Base-by-base conservation (phyloP, 2,329 filamentous ascomycete genomes). In the Apiospora hydei region DNA sequence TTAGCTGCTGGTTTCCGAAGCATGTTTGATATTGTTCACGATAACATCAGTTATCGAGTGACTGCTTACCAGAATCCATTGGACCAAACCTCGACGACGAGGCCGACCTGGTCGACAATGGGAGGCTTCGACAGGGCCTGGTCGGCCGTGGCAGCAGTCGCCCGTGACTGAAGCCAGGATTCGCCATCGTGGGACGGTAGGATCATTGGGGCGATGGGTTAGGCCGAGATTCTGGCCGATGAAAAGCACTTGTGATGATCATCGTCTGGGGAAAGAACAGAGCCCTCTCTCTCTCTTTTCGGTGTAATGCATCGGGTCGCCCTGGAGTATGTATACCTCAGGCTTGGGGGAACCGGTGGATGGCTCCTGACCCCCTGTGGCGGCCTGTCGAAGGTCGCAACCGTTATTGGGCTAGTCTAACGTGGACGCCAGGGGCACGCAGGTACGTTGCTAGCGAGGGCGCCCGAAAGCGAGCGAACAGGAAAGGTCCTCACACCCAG, bases 331-430 rank as follows among this genome's bases (percentile, higher is more conserved):
- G 57, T 64, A 64, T 64, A 64, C 57, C 34, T 34, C 41, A 8
- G 34, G 3, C 47, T 34, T 64, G 57, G 57, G 34, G 34, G 30
- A 64, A 64, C 57, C 34, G 57, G 18, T 64, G 57, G 57, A 10
- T 64, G 57, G 57, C 57, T 41, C 11, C 11, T 64, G 57, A 64
- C 57, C 57, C 57, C 57, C 57, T 64, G 57, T 64, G 57, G 57
- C 57, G 57, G 57, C 57, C 34, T 38, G 10, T 41, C 34, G 30
- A 64, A 64, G 18, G 30, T 61, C 21, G 18, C 57, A 64, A 64
- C 57, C 34, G 30, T 64, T 64, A 64, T 64, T 64, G 30, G 57
- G 57, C 57, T 64, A 64, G 34, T 34, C 57, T 64, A 64, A 64
- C 18, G 30, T 64, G 57, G 57, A 64, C 57, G 57, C 57, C 57